Percentiles rank a stretch among this genome's conserved stretches.
phyloP scores from a whole-genome alignment of 2,329 filamentous ascomycete species.

The Aspergillus felis region DNA sequence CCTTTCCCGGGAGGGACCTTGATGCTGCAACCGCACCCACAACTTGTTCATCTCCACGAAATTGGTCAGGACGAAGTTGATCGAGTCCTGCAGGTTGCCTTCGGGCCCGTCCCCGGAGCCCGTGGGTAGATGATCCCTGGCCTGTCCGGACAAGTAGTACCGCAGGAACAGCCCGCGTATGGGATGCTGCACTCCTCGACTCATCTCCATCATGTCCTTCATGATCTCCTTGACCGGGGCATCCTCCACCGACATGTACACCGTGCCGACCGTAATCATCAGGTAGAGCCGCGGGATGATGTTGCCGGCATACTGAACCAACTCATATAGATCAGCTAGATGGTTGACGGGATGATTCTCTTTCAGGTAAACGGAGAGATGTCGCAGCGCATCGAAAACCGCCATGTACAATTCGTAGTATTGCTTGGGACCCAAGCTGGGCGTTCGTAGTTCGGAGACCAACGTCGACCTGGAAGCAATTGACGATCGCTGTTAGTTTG shows the following conservation, averaged over 20 bases:
- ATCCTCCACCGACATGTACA: constrained; percentile 98
- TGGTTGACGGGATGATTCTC: constrained; percentile 98
- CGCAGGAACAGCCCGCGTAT: constrained; percentile 91
- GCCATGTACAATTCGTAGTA: constrained; percentile 99
- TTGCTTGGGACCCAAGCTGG: constrained; percentile 95
- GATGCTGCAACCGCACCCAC: constrained; percentile 95
- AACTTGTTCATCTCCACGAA: constrained; percentile 99
- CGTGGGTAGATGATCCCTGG: constrained; percentile 78
- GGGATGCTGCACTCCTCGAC: constrained; percentile 92
- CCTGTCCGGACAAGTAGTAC: constrained; percentile 95
- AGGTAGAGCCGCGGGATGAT: constrained; percentile 94
- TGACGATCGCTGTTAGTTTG: constrained; percentile 8
- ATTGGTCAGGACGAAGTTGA: constrained; percentile 96
- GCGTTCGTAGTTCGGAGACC: constrained; percentile 96
- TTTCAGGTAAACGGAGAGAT: constrained; percentile 92
- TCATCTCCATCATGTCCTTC: constrained; percentile 99
- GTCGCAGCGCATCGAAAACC: constrained; percentile 94
- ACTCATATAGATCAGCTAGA: constrained; percentile 93
- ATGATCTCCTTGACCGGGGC: constrained; percentile 99
- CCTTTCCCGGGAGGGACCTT: constrained; percentile 90
- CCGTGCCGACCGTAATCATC: constrained; percentile 98
- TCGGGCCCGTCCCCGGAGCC: constrained; percentile 85
- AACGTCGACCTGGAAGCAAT: constrained; percentile 72
- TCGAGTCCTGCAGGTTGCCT: constrained; percentile 93
- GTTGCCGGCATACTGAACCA: constrained; percentile 97